Percentiles rank a stretch among this genome's conserved stretches.
These are phyloP conservation scores for Panaeolus papilionaceus DNA, from an alignment of 768 basidiomycete species.

Conservation along the genomic window DNA sequence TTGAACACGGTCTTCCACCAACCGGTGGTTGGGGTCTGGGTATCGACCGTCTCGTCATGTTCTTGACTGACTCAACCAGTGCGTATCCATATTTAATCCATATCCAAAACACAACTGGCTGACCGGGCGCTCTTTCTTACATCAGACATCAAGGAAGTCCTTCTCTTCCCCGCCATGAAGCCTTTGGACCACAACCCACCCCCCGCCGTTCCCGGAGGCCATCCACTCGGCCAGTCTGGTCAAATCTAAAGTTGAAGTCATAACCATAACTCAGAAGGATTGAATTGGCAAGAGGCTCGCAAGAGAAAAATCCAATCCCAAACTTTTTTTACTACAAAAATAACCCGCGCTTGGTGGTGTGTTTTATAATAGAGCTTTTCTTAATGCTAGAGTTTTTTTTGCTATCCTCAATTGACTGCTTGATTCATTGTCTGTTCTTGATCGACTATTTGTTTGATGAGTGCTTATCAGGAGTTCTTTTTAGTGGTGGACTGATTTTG, in stretches of 20 bases:
- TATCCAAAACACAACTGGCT: not conserved
- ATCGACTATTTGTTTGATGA: not conserved
- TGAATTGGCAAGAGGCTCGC: not conserved
- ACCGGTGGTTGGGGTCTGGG: conserved; percentile 98
- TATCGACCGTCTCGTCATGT: conserved; percentile 97
- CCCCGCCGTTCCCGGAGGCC: conserved; percentile 30
- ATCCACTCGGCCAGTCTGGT: conserved; percentile 37
- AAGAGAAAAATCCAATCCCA: too few species aligned
- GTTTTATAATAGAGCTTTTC: conserved; percentile 7
- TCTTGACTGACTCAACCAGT: conserved; percentile 97
- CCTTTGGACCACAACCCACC: conserved; percentile 61
- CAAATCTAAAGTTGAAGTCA: conserved; percentile 32
- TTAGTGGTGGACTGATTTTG: too few species aligned
- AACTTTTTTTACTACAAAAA: not conserved
- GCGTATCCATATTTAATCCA: conserved; percentile 34
- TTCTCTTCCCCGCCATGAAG: conserved; percentile 98
- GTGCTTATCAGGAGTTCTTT: too few species aligned
- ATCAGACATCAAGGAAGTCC: conserved; percentile 93
- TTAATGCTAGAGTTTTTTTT: conserved; percentile 9
- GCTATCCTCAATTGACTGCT: too few species aligned
- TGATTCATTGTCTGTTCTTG: not conserved
- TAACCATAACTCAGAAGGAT: not conserved
- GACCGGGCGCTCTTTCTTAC: conserved; percentile 10
- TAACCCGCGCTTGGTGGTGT: not conserved
- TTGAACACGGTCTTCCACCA: conserved; percentile 97